These are phyloP conservation scores for Nyssa sinensis DNA, from an alignment of 148 eudicot species.

Conservation along the genomic window DNA sequence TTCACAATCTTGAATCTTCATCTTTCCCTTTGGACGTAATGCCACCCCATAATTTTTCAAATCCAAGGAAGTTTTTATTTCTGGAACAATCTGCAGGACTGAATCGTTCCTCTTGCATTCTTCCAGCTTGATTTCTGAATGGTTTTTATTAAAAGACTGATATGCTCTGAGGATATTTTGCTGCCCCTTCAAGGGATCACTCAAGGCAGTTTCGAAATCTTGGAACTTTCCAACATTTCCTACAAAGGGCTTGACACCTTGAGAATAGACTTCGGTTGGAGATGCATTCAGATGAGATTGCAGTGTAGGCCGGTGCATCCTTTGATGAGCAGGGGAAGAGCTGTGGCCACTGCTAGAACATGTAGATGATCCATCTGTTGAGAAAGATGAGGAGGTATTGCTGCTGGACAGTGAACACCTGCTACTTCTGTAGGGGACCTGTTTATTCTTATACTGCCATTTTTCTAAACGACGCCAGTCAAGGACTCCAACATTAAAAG, in stretches of 20 bases:
- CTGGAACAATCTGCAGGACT: conserved; percentile 21
- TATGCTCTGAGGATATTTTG: conserved; percentile 26
- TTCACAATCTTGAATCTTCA: conserved; percentile 35
- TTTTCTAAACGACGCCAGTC: conserved; percentile 72
- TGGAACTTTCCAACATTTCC: conserved; percentile 15
- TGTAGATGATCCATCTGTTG: conserved; percentile 57
- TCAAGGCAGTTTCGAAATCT: conserved; percentile 25
- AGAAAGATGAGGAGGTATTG: conserved; percentile 42
- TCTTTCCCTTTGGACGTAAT: conserved; percentile 46
- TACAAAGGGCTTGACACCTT: conserved; percentile 21
- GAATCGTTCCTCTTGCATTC: conserved; percentile 28
- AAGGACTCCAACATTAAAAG: conserved; percentile 80
- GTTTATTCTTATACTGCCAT: conserved; percentile 53
- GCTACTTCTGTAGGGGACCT: conserved; percentile 20
- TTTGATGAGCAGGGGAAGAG: conserved; percentile 48
- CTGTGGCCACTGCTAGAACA: conserved; percentile 45
- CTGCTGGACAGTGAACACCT: conserved; percentile 55
- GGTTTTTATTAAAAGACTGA: conserved; percentile 21
- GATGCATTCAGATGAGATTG: conserved; percentile 38
- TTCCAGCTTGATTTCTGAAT: conserved; percentile 24
- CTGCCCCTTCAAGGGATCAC: conserved; percentile 30
- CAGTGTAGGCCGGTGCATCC: conserved; percentile 26
- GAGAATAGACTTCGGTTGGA: conserved; percentile 24
- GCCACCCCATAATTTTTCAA: conserved; percentile 20
- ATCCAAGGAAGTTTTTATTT: conserved; percentile 13